Percentiles rank a stretch among this genome's conserved stretches.
Evolutionary conservation across 176 grass and related monocot species (phyloP).

Genomic region (Carex pumila): DNA sequence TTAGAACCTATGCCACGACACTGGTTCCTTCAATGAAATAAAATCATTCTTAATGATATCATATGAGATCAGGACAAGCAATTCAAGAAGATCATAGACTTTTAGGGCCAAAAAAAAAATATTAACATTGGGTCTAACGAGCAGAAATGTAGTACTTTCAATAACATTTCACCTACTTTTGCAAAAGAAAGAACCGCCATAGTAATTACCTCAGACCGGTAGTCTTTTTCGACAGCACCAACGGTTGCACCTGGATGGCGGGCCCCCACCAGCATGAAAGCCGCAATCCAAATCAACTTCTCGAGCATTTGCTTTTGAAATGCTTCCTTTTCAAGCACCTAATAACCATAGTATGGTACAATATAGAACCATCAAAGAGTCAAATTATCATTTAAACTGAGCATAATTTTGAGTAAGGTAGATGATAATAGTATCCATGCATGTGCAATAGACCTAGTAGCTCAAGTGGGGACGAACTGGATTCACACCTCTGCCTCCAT

Average conservation of each 20-base stretch:
- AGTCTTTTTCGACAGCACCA: slow-evolving; percentile 65
- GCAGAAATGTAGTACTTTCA: not conserved
- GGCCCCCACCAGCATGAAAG: slow-evolving; percentile 97
- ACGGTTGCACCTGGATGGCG: slow-evolving; percentile 80
- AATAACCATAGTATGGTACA: not conserved
- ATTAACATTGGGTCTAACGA: not conserved
- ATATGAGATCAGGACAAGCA: not conserved
- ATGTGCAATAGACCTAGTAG: not conserved
- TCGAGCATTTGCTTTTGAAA: slow-evolving; percentile 98
- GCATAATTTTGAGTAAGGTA: not conserved
- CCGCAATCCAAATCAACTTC: slow-evolving; percentile 94
- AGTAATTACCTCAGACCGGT: slow-evolving; percentile 54
- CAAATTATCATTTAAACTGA: not conserved
- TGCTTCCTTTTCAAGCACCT: slow-evolving; percentile 83
- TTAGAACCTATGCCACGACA: not conserved
- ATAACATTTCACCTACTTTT: not conserved
- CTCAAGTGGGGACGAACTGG: no score
- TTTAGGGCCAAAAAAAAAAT: not conserved
- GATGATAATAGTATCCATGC: not conserved
- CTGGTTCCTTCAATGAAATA: not conserved
- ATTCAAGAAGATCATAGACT: not conserved
- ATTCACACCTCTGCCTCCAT: not conserved
- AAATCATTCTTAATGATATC: not conserved
- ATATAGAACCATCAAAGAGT: not conserved
- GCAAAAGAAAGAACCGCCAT: not conserved